Conservation (phyloP, 1,284 basidiomycete genomes). For the Trametes hirsuta region DNA sequence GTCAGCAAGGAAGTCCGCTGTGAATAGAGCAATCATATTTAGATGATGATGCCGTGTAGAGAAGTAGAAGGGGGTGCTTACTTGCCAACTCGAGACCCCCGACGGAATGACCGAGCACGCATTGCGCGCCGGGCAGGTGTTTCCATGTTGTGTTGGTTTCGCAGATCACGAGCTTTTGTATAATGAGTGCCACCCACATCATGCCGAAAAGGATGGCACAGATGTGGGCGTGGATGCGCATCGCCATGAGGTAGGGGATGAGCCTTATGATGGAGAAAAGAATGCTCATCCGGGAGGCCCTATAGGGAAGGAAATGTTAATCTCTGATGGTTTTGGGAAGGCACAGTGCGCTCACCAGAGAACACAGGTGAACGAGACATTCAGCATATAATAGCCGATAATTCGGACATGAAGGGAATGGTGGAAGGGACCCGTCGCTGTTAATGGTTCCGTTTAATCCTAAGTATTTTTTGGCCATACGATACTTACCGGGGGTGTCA, state of each 20-base stretch:
- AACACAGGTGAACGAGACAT: constrained; percentile 31
- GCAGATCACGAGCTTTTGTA: constrained; percentile 31
- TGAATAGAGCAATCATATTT: too few species aligned
- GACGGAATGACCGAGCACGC: constrained; percentile 31
- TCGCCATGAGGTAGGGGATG: constrained; percentile 29
- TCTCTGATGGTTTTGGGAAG: not conserved
- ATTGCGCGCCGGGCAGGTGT: constrained; percentile 24
- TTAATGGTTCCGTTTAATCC: not conserved
- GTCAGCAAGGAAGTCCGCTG: constrained; percentile 35
- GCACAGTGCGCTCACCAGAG: constrained; percentile 28
- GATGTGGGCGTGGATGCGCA: constrained; percentile 24
- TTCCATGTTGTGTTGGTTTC: constrained; percentile 31
- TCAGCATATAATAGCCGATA: constrained; percentile 34
- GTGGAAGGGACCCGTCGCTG: constrained; percentile 17
- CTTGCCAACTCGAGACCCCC: constrained; percentile 33
- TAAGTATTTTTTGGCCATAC: not conserved
- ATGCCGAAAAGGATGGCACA: constrained; percentile 26
- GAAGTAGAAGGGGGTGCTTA: constrained; percentile 11
- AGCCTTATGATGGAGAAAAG: constrained; percentile 34
- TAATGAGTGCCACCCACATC: constrained; percentile 32
- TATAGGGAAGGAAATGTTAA: constrained; percentile 2
- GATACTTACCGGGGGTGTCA: constrained; percentile 24
- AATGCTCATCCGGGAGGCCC: constrained; percentile 37
- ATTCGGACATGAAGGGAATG: constrained; percentile 27
- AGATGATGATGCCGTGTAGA: not conserved